These are phyloP conservation scores for Penicillium longicatenatum DNA, from an alignment of 495 filamentous ascomycete species.

Conservation along the genomic window DNA sequence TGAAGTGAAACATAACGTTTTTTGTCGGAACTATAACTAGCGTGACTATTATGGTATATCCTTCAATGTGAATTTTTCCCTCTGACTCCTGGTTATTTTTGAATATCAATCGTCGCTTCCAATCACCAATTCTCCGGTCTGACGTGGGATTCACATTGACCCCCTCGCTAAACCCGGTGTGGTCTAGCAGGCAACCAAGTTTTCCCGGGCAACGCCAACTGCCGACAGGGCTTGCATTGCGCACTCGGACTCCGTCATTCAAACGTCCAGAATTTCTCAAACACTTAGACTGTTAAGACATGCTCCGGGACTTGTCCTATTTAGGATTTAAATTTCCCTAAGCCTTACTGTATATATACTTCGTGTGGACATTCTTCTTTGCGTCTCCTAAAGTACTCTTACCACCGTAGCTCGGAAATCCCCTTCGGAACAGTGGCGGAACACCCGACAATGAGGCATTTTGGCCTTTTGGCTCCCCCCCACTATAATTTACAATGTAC, in stretches of 20 bases:
- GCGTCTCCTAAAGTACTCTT: too few species aligned
- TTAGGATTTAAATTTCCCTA: not conserved
- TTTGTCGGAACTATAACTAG: not conserved
- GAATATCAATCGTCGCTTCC: conserved; percentile 2
- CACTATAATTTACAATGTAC: not conserved
- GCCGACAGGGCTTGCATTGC: conserved; percentile 5
- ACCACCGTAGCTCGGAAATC: not conserved
- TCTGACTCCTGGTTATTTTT: too few species aligned
- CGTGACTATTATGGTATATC: too few species aligned
- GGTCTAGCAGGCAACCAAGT: conserved; percentile 20
- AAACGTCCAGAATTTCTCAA: too few species aligned
- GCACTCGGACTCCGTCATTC: not conserved
- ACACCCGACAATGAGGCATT: not conserved
- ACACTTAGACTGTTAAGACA: conserved; percentile 2
- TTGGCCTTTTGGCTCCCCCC: not conserved
- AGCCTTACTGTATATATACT: not conserved
- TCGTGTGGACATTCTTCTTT: not conserved
- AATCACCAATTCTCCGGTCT: conserved; percentile 4
- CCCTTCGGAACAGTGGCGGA: not conserved
- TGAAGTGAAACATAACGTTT: conserved; percentile 3
- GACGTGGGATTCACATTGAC: conserved; percentile 11
- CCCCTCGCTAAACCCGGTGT: conserved; percentile 14
- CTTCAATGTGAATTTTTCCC: not conserved
- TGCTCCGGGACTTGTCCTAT: conserved; percentile 1
- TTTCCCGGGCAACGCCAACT: conserved; percentile 1